Evolutionary conservation across 495 filamentous ascomycete genomes (phyloP).

Genomic region (Podospora anserina): DNA sequence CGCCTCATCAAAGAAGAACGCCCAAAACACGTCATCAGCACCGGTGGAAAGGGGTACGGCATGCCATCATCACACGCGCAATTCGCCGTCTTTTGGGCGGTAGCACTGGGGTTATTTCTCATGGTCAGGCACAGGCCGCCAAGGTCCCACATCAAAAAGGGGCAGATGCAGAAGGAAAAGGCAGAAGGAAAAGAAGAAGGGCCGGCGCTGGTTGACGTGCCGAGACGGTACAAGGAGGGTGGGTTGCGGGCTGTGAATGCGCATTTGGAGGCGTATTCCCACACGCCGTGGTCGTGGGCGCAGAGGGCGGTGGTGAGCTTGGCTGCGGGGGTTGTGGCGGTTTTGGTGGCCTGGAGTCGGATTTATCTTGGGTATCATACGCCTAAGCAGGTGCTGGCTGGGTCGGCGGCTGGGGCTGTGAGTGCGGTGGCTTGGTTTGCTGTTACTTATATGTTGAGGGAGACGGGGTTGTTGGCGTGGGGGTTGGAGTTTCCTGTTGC

Average conservation of each 20-base stretch:
- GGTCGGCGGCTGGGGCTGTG: constrained; percentile 64
- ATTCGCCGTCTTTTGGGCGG: constrained; percentile 84
- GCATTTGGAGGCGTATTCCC: constrained; percentile 33
- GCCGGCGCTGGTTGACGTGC: neutral
- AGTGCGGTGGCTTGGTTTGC: constrained; percentile 79
- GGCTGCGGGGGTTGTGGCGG: constrained; percentile 58
- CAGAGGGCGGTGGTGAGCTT: constrained; percentile 57
- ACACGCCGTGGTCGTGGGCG: constrained; percentile 53
- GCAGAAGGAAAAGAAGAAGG: neutral
- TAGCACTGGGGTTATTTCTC: constrained; percentile 78
- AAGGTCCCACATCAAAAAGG: neutral
- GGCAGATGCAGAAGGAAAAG: neutral
- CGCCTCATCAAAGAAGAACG: constrained; percentile 87
- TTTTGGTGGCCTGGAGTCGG: constrained; percentile 69
- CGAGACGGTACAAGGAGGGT: constrained; percentile 15
- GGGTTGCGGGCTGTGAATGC: constrained; percentile 21
- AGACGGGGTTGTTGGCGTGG: constrained; percentile 62
- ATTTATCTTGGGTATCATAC: constrained; percentile 96
- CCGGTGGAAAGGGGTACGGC: constrained; percentile 80
- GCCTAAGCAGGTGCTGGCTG: constrained; percentile 77
- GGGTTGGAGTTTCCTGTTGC: constrained; percentile 63
- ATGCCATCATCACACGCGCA: constrained; percentile 99
- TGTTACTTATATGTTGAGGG: constrained; percentile 61
- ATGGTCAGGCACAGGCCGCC: constrained; percentile 68
- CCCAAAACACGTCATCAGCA: constrained; percentile 70